A percentile compares a stretch with the other conserved stretches of the same genome.
These are phyloP conservation scores for Penicillium expansum DNA, from an alignment of 2,329 filamentous ascomycete genomes.

Conservation along the genomic window DNA sequence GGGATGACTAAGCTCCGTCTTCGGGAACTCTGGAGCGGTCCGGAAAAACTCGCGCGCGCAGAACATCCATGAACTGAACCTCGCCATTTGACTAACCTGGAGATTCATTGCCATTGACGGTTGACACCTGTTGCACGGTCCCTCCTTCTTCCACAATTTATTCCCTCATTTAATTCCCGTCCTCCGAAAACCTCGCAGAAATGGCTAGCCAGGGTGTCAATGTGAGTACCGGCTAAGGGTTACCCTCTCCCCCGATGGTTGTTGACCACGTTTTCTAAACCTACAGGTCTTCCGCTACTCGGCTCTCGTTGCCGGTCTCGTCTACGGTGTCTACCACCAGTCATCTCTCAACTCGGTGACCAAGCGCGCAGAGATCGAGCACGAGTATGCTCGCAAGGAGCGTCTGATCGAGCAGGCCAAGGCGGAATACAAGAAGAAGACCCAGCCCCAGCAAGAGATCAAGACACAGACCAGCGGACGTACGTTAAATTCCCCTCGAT, in stretches of 20 bases:
- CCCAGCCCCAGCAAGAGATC: conserved; percentile 49
- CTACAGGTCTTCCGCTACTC: conserved; percentile 92
- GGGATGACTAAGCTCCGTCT: conserved; percentile 40
- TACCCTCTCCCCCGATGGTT: conserved; percentile 16
- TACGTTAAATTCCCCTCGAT: conserved; percentile 25
- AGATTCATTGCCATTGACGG: conserved; percentile 40
- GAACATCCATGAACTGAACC: conserved; percentile 37
- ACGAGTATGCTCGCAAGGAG: conserved; percentile 88
- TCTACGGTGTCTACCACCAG: conserved; percentile 97
- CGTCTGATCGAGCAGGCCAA: conserved; percentile 90
- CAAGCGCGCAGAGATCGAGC: conserved; percentile 67
- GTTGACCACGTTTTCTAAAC: conserved; percentile 17
- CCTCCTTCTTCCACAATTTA: conserved; percentile 29
- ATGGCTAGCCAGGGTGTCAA: conserved; percentile 69
- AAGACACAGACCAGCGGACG: conserved; percentile 37
- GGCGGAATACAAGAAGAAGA: conserved; percentile 82
- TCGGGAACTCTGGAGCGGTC: conserved; percentile 24
- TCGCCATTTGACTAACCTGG: conserved; percentile 32
- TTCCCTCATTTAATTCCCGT: conserved; percentile 33
- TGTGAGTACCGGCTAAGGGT: conserved; percentile 45
- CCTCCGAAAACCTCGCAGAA: conserved; percentile 45
- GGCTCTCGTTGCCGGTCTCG: conserved; percentile 82
- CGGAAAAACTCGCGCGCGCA: conserved; percentile 44
- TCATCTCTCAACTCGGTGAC: conserved; percentile 70
- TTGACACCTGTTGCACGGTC: conserved; percentile 34